Conservation (phyloP, 352 stramenopile species). For the Phytophthora sojae region DNA sequence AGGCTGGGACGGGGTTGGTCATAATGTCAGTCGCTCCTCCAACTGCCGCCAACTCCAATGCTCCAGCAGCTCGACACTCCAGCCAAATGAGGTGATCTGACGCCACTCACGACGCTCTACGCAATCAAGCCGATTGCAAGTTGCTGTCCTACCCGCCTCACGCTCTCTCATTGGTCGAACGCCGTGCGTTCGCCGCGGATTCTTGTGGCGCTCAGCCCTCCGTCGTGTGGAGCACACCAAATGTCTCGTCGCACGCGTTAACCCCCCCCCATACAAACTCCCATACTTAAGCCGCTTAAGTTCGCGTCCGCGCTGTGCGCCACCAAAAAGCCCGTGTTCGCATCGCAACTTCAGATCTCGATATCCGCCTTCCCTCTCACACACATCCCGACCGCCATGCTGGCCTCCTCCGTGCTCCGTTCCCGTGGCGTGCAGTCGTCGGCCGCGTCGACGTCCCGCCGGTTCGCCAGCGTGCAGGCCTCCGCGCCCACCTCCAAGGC, state of each 20-base stretch:
- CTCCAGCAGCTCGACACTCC: not conserved
- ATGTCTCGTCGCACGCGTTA: not conserved
- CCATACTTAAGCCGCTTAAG: not conserved
- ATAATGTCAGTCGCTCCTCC: too few relatives aligned
- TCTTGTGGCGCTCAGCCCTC: not conserved
- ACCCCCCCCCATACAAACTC: not conserved
- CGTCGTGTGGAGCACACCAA: not conserved
- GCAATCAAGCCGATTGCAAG: not conserved
- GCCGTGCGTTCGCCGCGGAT: not conserved
- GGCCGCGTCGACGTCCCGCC: slow-evolving; percentile 12
- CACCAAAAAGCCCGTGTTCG: not conserved
- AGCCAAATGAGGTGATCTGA: not conserved
- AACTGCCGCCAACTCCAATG: too few relatives aligned
- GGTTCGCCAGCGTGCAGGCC: slow-evolving; percentile 52
- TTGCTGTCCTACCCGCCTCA: not conserved
- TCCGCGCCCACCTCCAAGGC: slow-evolving; percentile 24
- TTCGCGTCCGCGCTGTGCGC: not conserved
- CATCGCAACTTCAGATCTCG: not conserved
- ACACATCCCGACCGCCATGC: slow-evolving; percentile 35
- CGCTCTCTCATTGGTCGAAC: slow-evolving; percentile 1
- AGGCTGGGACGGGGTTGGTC: not conserved
- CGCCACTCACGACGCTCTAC: not conserved
- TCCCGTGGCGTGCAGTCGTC: slow-evolving; percentile 25
- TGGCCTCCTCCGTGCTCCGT: slow-evolving; percentile 47
- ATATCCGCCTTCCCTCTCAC: not conserved